Conservation (phyloP, 1,284 basidiomycete species). For the Pholiota adiposa region DNA sequence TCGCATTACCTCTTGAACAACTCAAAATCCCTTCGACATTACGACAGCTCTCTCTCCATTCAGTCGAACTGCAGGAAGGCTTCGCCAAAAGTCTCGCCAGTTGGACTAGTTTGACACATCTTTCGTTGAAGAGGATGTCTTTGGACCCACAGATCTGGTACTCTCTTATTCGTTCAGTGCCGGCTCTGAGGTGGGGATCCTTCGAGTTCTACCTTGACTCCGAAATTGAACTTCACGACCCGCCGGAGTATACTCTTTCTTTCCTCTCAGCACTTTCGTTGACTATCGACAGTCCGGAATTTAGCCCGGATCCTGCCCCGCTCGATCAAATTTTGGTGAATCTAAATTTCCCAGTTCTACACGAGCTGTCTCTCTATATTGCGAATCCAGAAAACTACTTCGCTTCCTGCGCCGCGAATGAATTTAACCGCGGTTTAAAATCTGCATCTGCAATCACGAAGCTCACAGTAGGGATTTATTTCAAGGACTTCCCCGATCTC, state of each 20-base stretch:
- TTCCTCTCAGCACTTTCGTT: not conserved
- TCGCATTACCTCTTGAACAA: not conserved
- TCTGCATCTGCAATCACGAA: not conserved
- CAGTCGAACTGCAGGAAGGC: not conserved
- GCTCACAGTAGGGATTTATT: not conserved
- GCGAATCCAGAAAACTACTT: too few species aligned
- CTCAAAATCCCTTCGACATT: not conserved
- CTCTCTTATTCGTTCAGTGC: not conserved
- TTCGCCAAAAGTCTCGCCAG: not conserved
- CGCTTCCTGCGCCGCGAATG: too few species aligned
- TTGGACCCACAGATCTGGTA: not conserved
- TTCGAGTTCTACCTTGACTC: not conserved
- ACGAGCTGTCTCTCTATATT: not conserved
- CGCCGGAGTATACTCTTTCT: not conserved
- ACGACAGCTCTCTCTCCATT: not conserved
- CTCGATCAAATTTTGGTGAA: not conserved
- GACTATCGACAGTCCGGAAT: not conserved
- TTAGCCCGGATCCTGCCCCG: not conserved
- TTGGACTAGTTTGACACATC: not conserved
- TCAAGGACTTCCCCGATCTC: not conserved
- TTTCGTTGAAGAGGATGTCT: not conserved
- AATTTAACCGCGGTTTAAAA: too few species aligned
- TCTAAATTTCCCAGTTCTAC: not conserved
- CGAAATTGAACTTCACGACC: not conserved
- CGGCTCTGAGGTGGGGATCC: not conserved